Conservation (phyloP, 768 basidiomycete species). For the Hygrophoropsis aurantiaca region DNA sequence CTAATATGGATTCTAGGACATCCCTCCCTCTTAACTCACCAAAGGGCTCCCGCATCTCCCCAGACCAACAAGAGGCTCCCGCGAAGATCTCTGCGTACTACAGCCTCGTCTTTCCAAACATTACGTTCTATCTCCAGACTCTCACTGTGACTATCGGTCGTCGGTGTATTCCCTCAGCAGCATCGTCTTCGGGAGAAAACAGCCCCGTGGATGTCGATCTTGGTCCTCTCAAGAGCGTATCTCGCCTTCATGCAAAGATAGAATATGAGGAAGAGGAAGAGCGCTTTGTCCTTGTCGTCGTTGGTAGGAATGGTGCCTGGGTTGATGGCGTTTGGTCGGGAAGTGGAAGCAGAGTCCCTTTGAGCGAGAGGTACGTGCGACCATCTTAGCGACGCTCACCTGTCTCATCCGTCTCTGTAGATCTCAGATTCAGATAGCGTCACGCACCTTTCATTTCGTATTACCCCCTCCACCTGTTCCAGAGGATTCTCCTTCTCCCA, state of each 20-base stretch:
- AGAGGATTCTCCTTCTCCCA: constrained; percentile 80
- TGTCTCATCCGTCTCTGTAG: constrained; percentile 41
- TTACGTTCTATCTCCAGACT: constrained; percentile 97
- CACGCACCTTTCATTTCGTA: constrained; percentile 94
- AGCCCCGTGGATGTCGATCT: constrained; percentile 83
- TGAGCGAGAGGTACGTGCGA: constrained; percentile 72
- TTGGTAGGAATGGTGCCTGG: constrained; percentile 98
- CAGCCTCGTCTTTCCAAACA: constrained; percentile 89
- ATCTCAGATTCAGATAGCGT: constrained; percentile 95
- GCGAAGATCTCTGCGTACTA: constrained; percentile 92
- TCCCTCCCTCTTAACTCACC: no score
- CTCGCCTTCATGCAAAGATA: constrained; percentile 94
- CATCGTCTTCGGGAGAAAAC: constrained; percentile 51
- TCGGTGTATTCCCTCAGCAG: constrained; percentile 64
- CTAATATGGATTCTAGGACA: no score
- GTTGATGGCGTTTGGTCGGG: constrained; percentile 96
- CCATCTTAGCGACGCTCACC: neutral
- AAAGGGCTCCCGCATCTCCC: neutral
- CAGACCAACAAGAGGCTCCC: constrained; percentile 32
- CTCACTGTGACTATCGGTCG: constrained; percentile 93
- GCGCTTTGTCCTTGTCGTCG: constrained; percentile 84
- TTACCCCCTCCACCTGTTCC: constrained; percentile 84
- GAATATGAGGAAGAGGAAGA: constrained; percentile 90
- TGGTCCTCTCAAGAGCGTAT: constrained; percentile 95
- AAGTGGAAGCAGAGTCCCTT: constrained; percentile 80